These are phyloP conservation scores for Cryoendolithus antarcticus DNA, from an alignment of 2,329 filamentous ascomycete genomes.

Conservation along the genomic window DNA sequence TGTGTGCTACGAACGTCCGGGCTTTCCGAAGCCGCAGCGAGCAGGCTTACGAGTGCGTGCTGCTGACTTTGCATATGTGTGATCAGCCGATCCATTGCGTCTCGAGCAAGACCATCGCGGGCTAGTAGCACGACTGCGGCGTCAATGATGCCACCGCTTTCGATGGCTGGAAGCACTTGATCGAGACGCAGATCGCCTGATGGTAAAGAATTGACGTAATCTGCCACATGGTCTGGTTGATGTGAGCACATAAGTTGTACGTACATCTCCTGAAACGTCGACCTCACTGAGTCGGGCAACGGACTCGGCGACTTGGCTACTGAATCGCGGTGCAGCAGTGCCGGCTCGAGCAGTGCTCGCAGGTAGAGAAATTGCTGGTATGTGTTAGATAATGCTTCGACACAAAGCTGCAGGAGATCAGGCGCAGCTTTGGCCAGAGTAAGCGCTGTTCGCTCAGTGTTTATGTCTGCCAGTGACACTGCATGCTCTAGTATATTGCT, in stretches of 20 bases:
- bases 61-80: conserved; percentile 69
- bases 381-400: conserved; percentile 49
- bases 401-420: conserved; percentile 52
- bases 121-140: conserved; percentile 86
- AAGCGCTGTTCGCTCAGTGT: conserved; percentile 52
- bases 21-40: conserved; percentile 48
- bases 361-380: conserved; percentile 67
- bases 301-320: conserved; percentile 10
- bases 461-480: conserved; percentile 52
- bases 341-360: conserved; percentile 59
- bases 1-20: conserved; percentile 46
- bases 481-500: conserved; percentile 54
- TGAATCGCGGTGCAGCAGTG: conserved; percentile 19
- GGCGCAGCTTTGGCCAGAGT: conserved; percentile 51
- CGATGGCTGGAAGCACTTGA: conserved; percentile 72
- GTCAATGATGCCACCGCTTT: conserved; percentile 80
- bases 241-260: conserved; percentile 85
- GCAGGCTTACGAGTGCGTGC: conserved; percentile 60
- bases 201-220: conserved; percentile 67
- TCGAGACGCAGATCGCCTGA: conserved; percentile 69
- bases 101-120: conserved; percentile 67
- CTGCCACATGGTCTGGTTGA: conserved; percentile 67
- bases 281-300: conserved; percentile 14
- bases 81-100: conserved; percentile 77
- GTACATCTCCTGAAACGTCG: conserved; percentile 64